These are phyloP conservation scores for Lachnellula arida DNA, from an alignment of 2,329 filamentous ascomycete genomes.

Conservation along the genomic window DNA sequence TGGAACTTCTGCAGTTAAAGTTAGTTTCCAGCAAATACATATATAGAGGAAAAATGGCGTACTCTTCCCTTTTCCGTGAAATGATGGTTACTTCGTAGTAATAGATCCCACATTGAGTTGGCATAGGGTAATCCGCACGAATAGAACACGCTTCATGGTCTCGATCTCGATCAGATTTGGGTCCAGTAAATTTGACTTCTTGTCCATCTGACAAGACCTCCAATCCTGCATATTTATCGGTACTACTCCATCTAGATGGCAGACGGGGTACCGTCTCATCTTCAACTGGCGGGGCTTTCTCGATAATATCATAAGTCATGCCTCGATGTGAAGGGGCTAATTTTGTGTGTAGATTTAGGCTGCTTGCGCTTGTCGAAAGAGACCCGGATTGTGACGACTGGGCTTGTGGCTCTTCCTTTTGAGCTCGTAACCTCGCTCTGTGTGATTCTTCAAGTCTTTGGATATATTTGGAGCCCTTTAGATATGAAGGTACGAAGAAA, in stretches of 20 bases:
- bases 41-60: slow-evolving; percentile 27
- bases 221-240: slow-evolving; percentile 68
- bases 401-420: slow-evolving; percentile 38
- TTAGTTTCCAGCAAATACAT: slow-evolving; percentile 11
- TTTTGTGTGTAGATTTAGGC: slow-evolving; percentile 48
- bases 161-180: slow-evolving; percentile 43
- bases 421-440: slow-evolving; percentile 51
- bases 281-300: slow-evolving; percentile 59
- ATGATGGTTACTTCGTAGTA: slow-evolving; percentile 77
- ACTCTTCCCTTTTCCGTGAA: slow-evolving; percentile 64
- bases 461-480: slow-evolving; percentile 72
- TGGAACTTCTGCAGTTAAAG: slow-evolving; percentile 44
- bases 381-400: slow-evolving; percentile 42
- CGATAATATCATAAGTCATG: slow-evolving; percentile 78
- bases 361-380: slow-evolving; percentile 52
- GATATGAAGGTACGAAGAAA: slow-evolving; percentile 83
- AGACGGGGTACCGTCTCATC: slow-evolving; percentile 64
- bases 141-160: slow-evolving; percentile 77
- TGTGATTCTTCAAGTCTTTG: slow-evolving; percentile 69
- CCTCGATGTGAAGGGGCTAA: slow-evolving; percentile 65
- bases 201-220: slow-evolving; percentile 71
- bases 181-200: slow-evolving; percentile 58
- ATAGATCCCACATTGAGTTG: slow-evolving; percentile 85
- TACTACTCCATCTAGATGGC: slow-evolving; percentile 76
- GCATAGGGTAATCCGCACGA: slow-evolving; percentile 81